phyloP scores from a whole-genome alignment of 1,284 basidiomycete species.

The Uromyces viciae-fabae region DNA sequence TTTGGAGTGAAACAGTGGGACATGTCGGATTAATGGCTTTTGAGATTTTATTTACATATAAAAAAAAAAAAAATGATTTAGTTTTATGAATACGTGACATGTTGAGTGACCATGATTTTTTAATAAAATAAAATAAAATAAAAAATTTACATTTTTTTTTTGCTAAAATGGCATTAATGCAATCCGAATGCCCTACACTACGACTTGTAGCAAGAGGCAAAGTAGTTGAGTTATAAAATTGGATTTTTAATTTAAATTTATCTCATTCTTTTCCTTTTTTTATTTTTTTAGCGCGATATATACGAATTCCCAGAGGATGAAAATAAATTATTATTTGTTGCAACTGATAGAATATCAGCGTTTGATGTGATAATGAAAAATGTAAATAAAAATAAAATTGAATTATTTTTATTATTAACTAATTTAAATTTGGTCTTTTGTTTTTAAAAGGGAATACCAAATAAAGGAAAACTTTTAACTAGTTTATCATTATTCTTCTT shows the following conservation, averaged over 20 bases:
- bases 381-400: constrained; percentile 61
- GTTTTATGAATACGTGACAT: too few relatives aligned
- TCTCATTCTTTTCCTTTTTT: background rate
- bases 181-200: constrained; percentile 58
- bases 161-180: background rate
- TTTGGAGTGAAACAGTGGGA: constrained; percentile 11
- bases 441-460: constrained; percentile 73
- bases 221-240: constrained; percentile 62
- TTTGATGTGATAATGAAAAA: constrained; percentile 93
- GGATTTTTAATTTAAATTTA: too few relatives aligned
- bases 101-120: too few relatives aligned
- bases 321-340: constrained; percentile 78
- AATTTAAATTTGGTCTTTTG: background rate
- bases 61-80: too few relatives aligned
- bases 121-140: too few relatives aligned
- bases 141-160: too few relatives aligned
- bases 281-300: constrained; percentile 64
- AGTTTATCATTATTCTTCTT: constrained; percentile 95
- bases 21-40: too few relatives aligned
- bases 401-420: background rate
- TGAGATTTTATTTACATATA: too few relatives aligned
- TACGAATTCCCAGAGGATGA: constrained; percentile 66
- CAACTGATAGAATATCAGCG: constrained; percentile 91
- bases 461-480: constrained; percentile 86
- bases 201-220: constrained; percentile 77